These are phyloP conservation scores for Suillus lakei DNA, from an alignment of 768 basidiomycete genomes.

Conservation along the genomic window DNA sequence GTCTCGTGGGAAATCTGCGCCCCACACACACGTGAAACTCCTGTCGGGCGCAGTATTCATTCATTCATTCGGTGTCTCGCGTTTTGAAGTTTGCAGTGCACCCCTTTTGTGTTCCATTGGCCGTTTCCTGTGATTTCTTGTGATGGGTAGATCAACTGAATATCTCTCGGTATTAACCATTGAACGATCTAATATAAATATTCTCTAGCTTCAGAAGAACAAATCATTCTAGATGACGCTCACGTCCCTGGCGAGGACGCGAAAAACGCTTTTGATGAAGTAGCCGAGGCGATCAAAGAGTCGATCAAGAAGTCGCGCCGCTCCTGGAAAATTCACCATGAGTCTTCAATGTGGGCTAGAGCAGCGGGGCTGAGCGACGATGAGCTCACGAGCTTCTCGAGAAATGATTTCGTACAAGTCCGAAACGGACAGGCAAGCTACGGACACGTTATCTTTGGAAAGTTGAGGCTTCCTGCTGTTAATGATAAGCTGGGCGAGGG, in stretches of 20 bases:
- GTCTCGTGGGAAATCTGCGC: background rate
- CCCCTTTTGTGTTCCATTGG: background rate
- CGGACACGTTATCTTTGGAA: constrained; percentile 76
- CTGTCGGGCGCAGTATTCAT: background rate
- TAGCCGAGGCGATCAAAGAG: constrained; percentile 61
- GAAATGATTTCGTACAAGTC: constrained; percentile 46
- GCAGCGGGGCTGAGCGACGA: constrained; percentile 55
- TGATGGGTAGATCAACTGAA: background rate
- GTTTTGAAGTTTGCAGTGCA: background rate
- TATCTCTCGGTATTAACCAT: background rate
- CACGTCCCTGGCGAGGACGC: constrained; percentile 66
- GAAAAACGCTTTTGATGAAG: constrained; percentile 64
- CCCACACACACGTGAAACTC: background rate
- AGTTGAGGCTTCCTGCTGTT: constrained; percentile 72
- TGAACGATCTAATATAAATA: constrained; percentile 1
- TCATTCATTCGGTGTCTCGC: too few species aligned
- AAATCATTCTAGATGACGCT: constrained; percentile 58
- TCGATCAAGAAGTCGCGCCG: constrained; percentile 69
- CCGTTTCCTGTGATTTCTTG: background rate
- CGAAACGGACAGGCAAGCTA: constrained; percentile 66
- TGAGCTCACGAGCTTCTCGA: constrained; percentile 54
- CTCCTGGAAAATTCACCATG: constrained; percentile 68
- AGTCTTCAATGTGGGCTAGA: constrained; percentile 64
- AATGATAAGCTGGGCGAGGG: constrained; percentile 65
- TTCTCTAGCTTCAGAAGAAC: constrained; percentile 58